Percentiles rank a stretch among this genome's conserved stretches.
Conservation (phyloP, 257 asterid species). For the Gentiana macrophylla region DNA sequence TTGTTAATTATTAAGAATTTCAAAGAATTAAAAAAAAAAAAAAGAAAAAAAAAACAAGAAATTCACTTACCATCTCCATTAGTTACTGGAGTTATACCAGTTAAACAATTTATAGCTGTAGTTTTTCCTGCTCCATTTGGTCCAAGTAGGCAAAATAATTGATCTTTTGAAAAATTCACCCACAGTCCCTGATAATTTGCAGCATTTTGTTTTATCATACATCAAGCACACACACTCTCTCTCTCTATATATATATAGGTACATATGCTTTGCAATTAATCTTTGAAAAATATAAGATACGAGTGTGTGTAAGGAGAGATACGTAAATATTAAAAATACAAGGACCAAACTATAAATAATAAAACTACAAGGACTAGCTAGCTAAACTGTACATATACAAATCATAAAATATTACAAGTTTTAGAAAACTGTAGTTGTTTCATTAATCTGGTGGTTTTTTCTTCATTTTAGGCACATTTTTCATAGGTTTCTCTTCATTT, state of each 20-base stretch:
- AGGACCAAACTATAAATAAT: too few species aligned
- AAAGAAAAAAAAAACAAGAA: background rate
- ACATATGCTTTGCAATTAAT: background rate
- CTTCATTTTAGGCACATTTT: too few species aligned
- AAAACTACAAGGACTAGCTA: too few species aligned
- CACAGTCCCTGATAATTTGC: slow-evolving; percentile 65
- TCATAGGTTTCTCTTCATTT: too few species aligned
- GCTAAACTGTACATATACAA: too few species aligned
- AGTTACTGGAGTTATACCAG: slow-evolving; percentile 85
- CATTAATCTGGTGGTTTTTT: too few species aligned
- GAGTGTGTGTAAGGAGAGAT: too few species aligned
- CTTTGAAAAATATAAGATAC: too few species aligned
- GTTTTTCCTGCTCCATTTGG: slow-evolving; percentile 99
- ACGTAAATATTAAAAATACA: too few species aligned
- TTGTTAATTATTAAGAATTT: background rate
- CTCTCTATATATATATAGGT: too few species aligned
- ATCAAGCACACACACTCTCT: slow-evolving; percentile 6
- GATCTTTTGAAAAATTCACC: slow-evolving; percentile 85
- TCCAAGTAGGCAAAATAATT: slow-evolving; percentile 93
- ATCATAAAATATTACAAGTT: too few species aligned
- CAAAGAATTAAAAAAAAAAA: background rate
- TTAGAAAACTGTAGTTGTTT: too few species aligned
- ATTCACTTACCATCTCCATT: slow-evolving; percentile 66
- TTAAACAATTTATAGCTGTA: slow-evolving; percentile 78
- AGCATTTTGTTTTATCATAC: background rate